Evolutionary conservation across 2,329 filamentous ascomycete genomes (phyloP).

Genomic region (Microsporum ferrugineum): DNA sequence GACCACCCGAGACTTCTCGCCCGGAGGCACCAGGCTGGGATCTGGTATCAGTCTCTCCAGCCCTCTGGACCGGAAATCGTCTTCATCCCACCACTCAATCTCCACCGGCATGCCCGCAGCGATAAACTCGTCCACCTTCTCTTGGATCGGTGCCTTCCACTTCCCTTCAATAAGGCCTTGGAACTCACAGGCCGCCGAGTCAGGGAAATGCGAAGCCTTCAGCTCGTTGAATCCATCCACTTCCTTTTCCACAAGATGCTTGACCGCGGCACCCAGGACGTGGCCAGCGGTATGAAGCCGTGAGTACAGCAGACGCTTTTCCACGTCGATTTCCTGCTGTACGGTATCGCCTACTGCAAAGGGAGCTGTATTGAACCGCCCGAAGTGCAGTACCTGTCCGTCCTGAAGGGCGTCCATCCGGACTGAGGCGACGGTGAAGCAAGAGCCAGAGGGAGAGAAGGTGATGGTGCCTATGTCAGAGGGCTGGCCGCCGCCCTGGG

Average conservation of each 20-base stretch:
- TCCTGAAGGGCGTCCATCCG: constrained; percentile 43
- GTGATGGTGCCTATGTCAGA: constrained; percentile 52
- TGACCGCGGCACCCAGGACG: constrained; percentile 57
- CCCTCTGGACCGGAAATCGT: constrained; percentile 46
- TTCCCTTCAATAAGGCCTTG: constrained; percentile 53
- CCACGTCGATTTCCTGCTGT: constrained; percentile 48
- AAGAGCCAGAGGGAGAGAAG: constrained; percentile 15
- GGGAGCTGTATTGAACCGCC: constrained; percentile 38
- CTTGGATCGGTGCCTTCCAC: constrained; percentile 52
- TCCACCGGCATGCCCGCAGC: constrained; percentile 45
- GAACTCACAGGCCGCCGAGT: constrained; percentile 57
- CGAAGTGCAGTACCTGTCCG: constrained; percentile 55
- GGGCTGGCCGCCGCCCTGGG: constrained; percentile 64
- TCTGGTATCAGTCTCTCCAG: constrained; percentile 48
- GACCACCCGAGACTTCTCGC: constrained; percentile 54
- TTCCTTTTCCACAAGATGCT: constrained; percentile 40
- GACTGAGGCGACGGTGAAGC: constrained; percentile 47
- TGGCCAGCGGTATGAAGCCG: constrained; percentile 64
- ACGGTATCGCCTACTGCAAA: constrained; percentile 33
- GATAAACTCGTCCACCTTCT: constrained; percentile 49
- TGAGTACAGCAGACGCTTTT: constrained; percentile 53
- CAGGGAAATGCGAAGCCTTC: constrained; percentile 62
- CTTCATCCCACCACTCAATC: constrained; percentile 57
- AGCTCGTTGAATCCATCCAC: constrained; percentile 50
- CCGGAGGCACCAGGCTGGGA: constrained; percentile 32